These are phyloP conservation scores for Dentipellis fragilis DNA, from an alignment of 768 basidiomycete genomes.

Conservation along the genomic window DNA sequence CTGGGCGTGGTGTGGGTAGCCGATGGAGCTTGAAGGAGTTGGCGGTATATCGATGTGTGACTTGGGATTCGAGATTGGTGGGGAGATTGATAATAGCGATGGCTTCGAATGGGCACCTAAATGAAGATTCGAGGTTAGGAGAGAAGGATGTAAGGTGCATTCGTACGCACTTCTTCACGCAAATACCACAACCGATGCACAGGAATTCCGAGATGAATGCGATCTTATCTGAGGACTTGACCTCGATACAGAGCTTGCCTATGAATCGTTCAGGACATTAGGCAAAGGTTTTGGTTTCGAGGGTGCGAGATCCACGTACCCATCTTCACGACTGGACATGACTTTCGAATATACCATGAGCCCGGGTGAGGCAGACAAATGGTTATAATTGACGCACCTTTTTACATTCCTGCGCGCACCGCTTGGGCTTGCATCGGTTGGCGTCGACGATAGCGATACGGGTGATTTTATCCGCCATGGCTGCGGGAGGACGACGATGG, in stretches of 20 bases:
- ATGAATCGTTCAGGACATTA: background rate
- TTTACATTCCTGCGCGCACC: slow-evolving; percentile 97
- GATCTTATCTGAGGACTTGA: slow-evolving; percentile 92
- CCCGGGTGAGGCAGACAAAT: slow-evolving; percentile 1
- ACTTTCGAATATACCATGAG: slow-evolving; percentile 29
- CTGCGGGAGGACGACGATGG: background rate
- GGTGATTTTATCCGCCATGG: slow-evolving; percentile 92
- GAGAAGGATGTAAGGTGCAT: background rate
- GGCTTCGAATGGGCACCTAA: slow-evolving; percentile 96
- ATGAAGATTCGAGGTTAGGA: background rate
- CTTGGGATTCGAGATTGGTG: slow-evolving; percentile 90
- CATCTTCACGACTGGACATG: slow-evolving; percentile 97
- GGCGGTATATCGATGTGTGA: slow-evolving; percentile 96
- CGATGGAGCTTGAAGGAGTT: slow-evolving; percentile 99
- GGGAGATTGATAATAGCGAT: slow-evolving; percentile 98
- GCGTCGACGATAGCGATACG: slow-evolving; percentile 92
- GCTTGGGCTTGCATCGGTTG: slow-evolving; percentile 93
- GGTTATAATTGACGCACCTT: slow-evolving; percentile 43
- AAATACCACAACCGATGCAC: slow-evolving; percentile 99
- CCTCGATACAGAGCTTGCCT: slow-evolving; percentile 99
- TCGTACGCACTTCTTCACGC: slow-evolving; percentile 86
- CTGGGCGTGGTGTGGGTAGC: slow-evolving; percentile 91
- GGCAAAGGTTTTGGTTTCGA: background rate
- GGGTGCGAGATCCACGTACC: slow-evolving; percentile 35
- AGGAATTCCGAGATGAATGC: slow-evolving; percentile 98